A percentile compares a stretch with the other conserved stretches of the same genome.
Evolutionary conservation across 495 filamentous ascomycete genomes (phyloP).

Genomic region (Talaromyces proteolyticus): DNA sequence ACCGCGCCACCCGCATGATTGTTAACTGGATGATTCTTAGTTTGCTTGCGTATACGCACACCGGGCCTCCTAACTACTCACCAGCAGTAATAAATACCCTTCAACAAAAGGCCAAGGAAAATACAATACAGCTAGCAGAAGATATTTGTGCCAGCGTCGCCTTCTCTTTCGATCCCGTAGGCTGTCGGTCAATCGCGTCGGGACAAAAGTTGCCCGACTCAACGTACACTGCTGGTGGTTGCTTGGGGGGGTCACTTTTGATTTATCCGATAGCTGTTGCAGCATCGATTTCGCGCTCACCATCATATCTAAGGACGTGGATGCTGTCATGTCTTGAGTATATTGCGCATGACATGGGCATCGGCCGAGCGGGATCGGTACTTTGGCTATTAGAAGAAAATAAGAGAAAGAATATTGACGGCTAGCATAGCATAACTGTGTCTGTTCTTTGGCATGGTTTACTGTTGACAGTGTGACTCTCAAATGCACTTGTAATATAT

Average conservation of each 20-base stretch:
- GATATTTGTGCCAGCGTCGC: conserved; percentile 42
- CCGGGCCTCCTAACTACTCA: neutral
- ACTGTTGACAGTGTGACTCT: no score
- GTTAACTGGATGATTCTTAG: conserved; percentile 35
- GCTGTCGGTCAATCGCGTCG: neutral
- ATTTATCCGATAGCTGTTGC: neutral
- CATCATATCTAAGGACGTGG: neutral
- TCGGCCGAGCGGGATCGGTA: neutral
- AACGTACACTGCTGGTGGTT: neutral
- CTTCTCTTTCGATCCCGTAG: conserved; percentile 20
- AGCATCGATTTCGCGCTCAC: neutral
- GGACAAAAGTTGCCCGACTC: neutral
- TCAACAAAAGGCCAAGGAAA: neutral
- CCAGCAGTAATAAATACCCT: neutral
- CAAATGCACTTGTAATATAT: no score
- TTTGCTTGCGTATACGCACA: neutral
- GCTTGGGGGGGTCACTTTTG: neutral
- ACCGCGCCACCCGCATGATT: conserved; percentile 54
- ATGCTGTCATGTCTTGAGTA: neutral
- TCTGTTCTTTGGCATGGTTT: no score
- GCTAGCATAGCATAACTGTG: no score
- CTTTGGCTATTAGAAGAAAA: neutral
- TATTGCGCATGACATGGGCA: neutral
- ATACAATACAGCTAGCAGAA: conserved; percentile 15
- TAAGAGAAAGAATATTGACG: no score